Conservation (phyloP, 306 rosid genomes). For the Quercus dentata region DNA sequence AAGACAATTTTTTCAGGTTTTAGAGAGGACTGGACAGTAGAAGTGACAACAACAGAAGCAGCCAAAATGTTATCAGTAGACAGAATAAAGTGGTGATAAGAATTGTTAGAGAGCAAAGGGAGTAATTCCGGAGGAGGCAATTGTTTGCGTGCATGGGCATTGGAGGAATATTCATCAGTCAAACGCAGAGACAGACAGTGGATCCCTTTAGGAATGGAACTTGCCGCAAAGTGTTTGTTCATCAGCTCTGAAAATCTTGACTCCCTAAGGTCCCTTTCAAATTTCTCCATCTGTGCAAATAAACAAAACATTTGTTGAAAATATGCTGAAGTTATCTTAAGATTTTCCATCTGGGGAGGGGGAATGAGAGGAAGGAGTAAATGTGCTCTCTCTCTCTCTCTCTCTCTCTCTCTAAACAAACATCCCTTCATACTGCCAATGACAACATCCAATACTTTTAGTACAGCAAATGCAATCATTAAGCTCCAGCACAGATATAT, state of each 20-base stretch:
- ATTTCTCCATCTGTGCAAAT: slow-evolving; percentile 82
- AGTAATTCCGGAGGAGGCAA: slow-evolving; percentile 95
- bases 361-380: background rate
- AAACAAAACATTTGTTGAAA: slow-evolving; percentile 10
- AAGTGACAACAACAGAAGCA: slow-evolving; percentile 95
- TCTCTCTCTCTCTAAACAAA: background rate
- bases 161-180: slow-evolving; percentile 98
- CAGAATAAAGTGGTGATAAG: slow-evolving; percentile 83
- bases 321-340: background rate
- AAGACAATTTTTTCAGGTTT: slow-evolving; percentile 86
- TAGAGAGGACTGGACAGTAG: slow-evolving; percentile 78
- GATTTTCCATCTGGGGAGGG: background rate
- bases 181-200: slow-evolving; percentile 93
- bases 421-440: too few relatives aligned
- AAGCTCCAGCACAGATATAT: background rate
- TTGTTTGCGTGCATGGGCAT: slow-evolving; percentile 97
- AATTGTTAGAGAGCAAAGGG: slow-evolving; percentile 78
- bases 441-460: background rate
- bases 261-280: slow-evolving; percentile 80
- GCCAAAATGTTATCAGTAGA: slow-evolving; percentile 96
- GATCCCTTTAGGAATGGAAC: slow-evolving; percentile 93
- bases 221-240: slow-evolving; percentile 97
- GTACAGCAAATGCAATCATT: too few relatives aligned
- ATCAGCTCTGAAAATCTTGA: slow-evolving; percentile 82
- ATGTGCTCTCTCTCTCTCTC: background rate